These are phyloP conservation scores for Macrolepiota albuminosa DNA, from an alignment of 768 basidiomycete species.

Conservation along the genomic window DNA sequence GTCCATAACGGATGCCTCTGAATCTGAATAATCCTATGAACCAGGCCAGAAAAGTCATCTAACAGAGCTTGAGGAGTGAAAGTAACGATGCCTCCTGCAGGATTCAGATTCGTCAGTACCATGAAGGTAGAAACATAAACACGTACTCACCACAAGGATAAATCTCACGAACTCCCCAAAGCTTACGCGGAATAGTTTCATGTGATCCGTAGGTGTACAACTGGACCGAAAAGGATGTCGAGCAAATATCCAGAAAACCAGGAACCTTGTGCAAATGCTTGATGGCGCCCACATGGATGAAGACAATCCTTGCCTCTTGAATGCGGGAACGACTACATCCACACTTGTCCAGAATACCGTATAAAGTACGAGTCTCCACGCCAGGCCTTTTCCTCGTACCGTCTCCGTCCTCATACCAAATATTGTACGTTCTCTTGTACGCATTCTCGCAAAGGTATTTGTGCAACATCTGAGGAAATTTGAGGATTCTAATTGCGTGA, in stretches of 20 bases:
- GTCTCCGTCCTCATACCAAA: slow-evolving; percentile 40
- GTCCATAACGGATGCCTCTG: slow-evolving; percentile 62
- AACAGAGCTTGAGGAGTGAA: slow-evolving; percentile 63
- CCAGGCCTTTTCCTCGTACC: slow-evolving; percentile 21
- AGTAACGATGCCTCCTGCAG: slow-evolving; percentile 65
- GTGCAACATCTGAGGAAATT: slow-evolving; percentile 42
- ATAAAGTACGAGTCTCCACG: slow-evolving; percentile 40
- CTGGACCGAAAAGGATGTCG: slow-evolving; percentile 38
- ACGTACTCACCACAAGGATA: slow-evolving; percentile 49
- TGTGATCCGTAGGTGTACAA: slow-evolving; percentile 72
- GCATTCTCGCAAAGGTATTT: slow-evolving; percentile 34
- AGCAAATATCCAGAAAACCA: slow-evolving; percentile 41
- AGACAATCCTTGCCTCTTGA: slow-evolving; percentile 43
- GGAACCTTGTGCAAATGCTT: slow-evolving; percentile 44
- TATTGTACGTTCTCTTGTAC: slow-evolving; percentile 34
- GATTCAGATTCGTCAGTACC: neutral
- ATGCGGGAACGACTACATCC: slow-evolving; percentile 34
- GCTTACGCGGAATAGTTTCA: slow-evolving; percentile 36
- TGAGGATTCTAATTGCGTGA: slow-evolving; percentile 37
- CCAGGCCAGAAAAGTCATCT: slow-evolving; percentile 44
- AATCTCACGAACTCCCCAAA: slow-evolving; percentile 61
- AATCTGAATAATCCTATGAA: slow-evolving; percentile 46
- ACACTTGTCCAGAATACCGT: slow-evolving; percentile 37
- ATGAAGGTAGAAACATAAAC: neutral
- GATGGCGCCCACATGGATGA: slow-evolving; percentile 61